Base-by-base conservation (phyloP, 2,329 filamentous ascomycete species). In the Geosmithia morbida region DNA sequence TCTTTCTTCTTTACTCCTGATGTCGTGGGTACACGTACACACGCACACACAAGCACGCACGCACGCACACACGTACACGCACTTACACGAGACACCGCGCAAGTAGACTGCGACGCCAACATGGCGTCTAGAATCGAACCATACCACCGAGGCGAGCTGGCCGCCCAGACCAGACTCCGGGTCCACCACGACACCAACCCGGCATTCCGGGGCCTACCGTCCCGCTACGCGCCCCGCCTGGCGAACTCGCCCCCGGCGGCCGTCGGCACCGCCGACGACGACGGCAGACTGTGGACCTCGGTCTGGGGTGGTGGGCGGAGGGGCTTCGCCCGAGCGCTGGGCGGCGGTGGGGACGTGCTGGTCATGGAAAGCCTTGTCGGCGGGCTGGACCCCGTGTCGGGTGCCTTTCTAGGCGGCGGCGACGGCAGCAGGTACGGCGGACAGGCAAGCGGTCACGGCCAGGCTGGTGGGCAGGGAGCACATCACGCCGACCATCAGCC, bases 301-400 rank as follows among this genome's bases (percentile, higher is more conserved):
- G 52, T 94, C 7, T 84, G 83, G 78, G 85, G 85, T n/a, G 85
- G 85, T n/a, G 87, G 87, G 16, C 68, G 81, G 49, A 62, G 73
- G 1, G 84, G 83, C 0, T 85, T 90, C 53, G 77, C 79, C 0
- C 68, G 72, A 44, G 87, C 2, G 81, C 85, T 53, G 65, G 66
- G 29, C 60, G 56, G 10, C 62, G 78, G 54, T 87, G 94, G 13
- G 11, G 10, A 13, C 6, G 10, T 37, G 33, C 33, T 37, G 33
- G 6, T 37, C 11, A 7, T 37, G 33, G 11, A 37, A 11, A 37
- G 33, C 33, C 6, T 37, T 37, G 33, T 26, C 8, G 22, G 22
- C 8, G 22, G 22, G 22, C 22, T 5, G 4, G 22, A 26, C 8
- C 4, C 22, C 0, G 84, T 94, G 1, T 69, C 85, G 1, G 65